phyloP scores from a whole-genome alignment of 257 asterid genomes.

The Ajuga chamaepitys region DNA sequence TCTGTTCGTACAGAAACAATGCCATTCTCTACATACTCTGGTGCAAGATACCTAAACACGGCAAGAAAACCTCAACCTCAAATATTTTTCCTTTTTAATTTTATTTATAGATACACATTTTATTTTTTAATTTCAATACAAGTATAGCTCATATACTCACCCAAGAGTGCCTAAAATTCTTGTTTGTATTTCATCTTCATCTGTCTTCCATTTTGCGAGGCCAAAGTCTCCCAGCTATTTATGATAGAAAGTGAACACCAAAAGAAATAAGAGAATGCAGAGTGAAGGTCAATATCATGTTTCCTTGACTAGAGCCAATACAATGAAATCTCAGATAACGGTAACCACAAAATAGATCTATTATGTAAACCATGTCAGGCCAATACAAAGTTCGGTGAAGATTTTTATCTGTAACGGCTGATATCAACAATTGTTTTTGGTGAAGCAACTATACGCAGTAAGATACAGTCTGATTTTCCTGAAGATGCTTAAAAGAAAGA shows the following conservation, averaged over 20 bases:
- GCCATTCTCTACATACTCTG: constrained; percentile 72
- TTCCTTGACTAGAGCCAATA: background rate
- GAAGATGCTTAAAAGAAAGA: no score
- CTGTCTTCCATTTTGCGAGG: constrained; percentile 71
- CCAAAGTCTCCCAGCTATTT: constrained; percentile 76
- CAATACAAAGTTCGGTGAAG: no score
- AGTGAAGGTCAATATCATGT: constrained; percentile 3
- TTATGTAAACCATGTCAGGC: no score
- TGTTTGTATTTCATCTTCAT: constrained; percentile 37
- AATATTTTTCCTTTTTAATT: no score
- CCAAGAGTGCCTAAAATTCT: constrained; percentile 69
- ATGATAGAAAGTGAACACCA: constrained; percentile 4
- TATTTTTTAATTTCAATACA: background rate
- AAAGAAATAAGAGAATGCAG: background rate
- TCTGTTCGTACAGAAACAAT: constrained; percentile 68
- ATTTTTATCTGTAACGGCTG: no score
- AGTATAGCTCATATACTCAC: constrained; percentile 29
- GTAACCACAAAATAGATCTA: background rate
- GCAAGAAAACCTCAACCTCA: background rate
- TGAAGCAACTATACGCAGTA: no score
- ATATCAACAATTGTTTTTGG: no score
- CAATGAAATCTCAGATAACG: background rate
- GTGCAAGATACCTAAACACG: constrained; percentile 66
- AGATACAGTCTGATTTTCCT: no score
- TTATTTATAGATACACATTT: no score